These are phyloP conservation scores for Cystobasidium tubakii DNA, from an alignment of 768 basidiomycete species.

Conservation along the genomic window DNA sequence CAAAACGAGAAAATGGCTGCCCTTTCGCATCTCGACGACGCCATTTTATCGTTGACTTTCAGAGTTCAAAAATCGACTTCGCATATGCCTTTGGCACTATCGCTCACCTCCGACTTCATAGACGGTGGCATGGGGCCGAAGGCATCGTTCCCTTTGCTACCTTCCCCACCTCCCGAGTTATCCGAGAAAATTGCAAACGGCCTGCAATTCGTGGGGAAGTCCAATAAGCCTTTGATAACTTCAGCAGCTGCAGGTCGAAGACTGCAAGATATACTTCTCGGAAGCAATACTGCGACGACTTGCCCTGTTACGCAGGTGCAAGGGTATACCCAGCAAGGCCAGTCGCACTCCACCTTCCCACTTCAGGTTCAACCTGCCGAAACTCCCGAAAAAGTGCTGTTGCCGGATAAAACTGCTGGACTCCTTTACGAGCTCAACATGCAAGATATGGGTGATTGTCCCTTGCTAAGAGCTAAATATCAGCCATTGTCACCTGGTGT, in stretches of 20 bases:
- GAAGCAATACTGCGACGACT: neutral
- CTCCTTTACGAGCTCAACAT: neutral
- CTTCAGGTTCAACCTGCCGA: neutral
- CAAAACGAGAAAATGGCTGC: conserved; percentile 3
- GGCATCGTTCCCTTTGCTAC: conserved; percentile 1
- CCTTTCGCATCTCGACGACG: neutral
- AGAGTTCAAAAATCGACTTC: neutral
- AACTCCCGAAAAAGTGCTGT: neutral
- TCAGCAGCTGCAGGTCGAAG: neutral
- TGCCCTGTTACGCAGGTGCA: neutral
- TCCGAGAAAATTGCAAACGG: neutral
- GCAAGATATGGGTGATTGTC: neutral
- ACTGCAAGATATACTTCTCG: conserved; percentile 2
- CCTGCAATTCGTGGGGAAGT: neutral
- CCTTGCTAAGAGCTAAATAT: neutral
- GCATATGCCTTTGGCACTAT: neutral
- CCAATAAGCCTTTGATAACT: neutral
- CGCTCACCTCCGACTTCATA: neutral
- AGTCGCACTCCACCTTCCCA: too few species aligned
- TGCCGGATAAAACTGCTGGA: neutral
- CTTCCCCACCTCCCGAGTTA: neutral
- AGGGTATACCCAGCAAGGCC: neutral
- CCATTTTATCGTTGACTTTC: neutral
- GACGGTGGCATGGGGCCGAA: neutral
- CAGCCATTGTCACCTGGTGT: neutral